These are phyloP conservation scores for Paracamarosporium sp. DNA, from an alignment of 2,329 filamentous ascomycete genomes.

Conservation along the genomic window DNA sequence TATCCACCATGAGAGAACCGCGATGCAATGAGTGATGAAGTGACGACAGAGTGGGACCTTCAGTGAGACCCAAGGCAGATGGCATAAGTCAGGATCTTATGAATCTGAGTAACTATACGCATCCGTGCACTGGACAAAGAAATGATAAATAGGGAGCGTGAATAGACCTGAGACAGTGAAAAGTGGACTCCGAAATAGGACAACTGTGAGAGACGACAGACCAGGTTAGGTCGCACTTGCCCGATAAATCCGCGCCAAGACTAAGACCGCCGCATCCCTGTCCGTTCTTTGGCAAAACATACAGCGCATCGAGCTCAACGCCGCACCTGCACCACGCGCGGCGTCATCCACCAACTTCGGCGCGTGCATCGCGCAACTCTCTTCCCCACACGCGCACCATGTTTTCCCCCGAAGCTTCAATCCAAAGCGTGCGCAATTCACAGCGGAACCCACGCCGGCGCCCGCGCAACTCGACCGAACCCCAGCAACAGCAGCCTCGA, in stretches of 20 bases:
- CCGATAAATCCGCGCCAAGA: slow-evolving; percentile 18
- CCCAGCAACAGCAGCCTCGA: slow-evolving; percentile 49
- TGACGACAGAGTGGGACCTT: too few species aligned
- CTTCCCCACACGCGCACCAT: slow-evolving; percentile 28
- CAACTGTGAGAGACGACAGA: too few species aligned
- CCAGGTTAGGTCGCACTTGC: neutral
- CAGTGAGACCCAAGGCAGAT: too few species aligned
- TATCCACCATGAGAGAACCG: neutral
- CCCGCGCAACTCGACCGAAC: slow-evolving; percentile 53
- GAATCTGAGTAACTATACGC: too few species aligned
- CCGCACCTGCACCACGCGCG: slow-evolving; percentile 11
- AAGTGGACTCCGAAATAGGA: too few species aligned
- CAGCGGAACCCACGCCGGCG: slow-evolving; percentile 54
- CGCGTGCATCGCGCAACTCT: slow-evolving; percentile 39
- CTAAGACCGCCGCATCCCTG: slow-evolving; percentile 8
- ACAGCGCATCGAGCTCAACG: neutral
- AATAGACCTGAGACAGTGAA: too few species aligned
- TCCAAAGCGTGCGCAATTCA: slow-evolving; percentile 45
- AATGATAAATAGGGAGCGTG: too few species aligned
- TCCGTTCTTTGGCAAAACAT: slow-evolving; percentile 2
- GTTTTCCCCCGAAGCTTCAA: slow-evolving; percentile 48
- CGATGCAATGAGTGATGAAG: neutral
- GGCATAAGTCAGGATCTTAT: too few species aligned
- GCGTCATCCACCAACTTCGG: slow-evolving; percentile 26
- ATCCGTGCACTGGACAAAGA: too few species aligned